Evolutionary conservation across 2,329 filamentous ascomycete genomes (phyloP), one percentile per base, ranked within the genome.

Genomic region (Magnaporthiopsis poae): DNA sequence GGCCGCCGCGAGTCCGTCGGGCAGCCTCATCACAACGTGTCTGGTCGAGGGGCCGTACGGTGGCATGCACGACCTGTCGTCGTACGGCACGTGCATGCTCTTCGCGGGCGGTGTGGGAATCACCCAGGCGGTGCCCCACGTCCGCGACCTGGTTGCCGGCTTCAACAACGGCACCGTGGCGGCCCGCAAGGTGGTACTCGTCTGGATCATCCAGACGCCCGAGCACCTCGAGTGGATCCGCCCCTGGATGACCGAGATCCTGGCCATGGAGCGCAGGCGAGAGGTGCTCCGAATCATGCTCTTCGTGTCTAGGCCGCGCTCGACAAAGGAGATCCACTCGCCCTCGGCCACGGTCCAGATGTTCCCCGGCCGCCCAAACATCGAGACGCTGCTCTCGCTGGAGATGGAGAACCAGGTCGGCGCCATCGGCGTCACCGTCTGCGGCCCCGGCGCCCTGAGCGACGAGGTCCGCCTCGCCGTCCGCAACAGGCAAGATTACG

Each of bases 181-280:
- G 0, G 86, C 88, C 1, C 86, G 88, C 69, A 90, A 88, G 74
- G 82, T 93, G 64, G 80, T 91, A 5, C 82, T 94, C 31, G 86
- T 92, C 60, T 94, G 90, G 90, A 88, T 88, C 63, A 90, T 94
- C 67, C 90, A 90, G 72, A 89, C 85, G 72, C 88, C 88, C 71
- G 90, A 92, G 78, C 90, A 92, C 75, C 82, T 93, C 36, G 90
- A 93, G 76, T 93, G 90, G 90, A 92, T 92, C 73, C 83, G 89
- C 62, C 88, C 89, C 9, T 92, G 89, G 89, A 92, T 93, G 90
- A 92, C 89, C 3, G 84, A 88, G 73, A 91, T 92, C 69, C 81
- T 92, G 59, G 84, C 85, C 67, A 90, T 92, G 87, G 88, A 90
- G 67, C 86, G 83, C 75, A 86, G 90, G 64, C 84, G 90, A 67